Base-by-base conservation (phyloP, 805 yeast species). In the Saturnispora mendoncae region DNA sequence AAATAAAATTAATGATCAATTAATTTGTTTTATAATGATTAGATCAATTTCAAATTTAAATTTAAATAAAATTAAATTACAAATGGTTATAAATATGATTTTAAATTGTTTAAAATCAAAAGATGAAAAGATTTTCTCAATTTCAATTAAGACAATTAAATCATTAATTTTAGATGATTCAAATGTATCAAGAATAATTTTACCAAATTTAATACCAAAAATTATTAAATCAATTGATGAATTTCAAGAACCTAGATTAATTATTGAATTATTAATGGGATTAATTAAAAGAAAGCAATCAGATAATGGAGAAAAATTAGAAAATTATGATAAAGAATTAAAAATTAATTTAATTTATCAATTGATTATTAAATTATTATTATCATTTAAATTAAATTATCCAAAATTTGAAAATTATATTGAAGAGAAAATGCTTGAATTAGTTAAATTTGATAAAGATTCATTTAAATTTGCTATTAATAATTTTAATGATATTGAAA, bases 101-200 rank as follows among this genome's bases (percentile, higher is more conserved):
- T 45, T 64, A 0, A 52, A 49, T n/a, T n/a, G n/a, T n/a, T n/a
- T n/a, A n/a, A n/a, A n/a, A n/a, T n/a, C n/a, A n/a, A n/a, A n/a
- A n/a, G 35, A 32, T 19, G 35, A 32, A 8, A 4, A 32, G 9
- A 50, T 67, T 7, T 49, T 51, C 30, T 56, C 65, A 0, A 61
- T 74, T 8, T 65, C 74, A 0, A 64, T 78, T 10, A 87, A 80
- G 47, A 79, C 92, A 13, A 64, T 81, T 38, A 79, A 71, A 50
- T 66, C 79, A 0, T 61, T 84, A 33, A 64, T 81, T 31, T 53
- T 0, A 43, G 4, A 56, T 34, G 62, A 69, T 6, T 58, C 63
- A 4, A 42, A 50, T 4, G 55, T 72, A 1, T 60, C 78, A 29
- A 66, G 67, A 42, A 60, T 59, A 13, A 53, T 76, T 23, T 57